Evolutionary conservation across 208 protist species (phyloP).

Genomic region (Phytomonas sp.): DNA sequence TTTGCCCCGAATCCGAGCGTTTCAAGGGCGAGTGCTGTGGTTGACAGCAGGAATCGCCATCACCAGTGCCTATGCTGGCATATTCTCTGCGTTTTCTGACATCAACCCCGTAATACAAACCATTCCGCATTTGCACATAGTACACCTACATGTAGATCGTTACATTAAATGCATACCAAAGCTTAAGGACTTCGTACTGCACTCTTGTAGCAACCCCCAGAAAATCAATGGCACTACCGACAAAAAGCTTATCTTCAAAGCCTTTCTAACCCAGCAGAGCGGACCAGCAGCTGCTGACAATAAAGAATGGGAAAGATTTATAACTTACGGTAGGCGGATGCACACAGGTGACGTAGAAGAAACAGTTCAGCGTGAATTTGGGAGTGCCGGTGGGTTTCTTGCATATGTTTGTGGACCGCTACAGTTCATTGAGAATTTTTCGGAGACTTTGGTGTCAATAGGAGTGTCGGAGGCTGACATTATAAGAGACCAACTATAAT

Average conservation of each 20-base stretch:
- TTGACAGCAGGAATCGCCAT: slow-evolving; percentile 74
- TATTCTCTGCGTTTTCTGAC: slow-evolving; percentile 31
- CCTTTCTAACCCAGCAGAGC: slow-evolving; percentile 24
- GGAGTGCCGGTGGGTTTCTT: slow-evolving; percentile 24
- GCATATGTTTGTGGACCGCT: slow-evolving; percentile 63
- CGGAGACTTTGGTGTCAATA: slow-evolving; percentile 27
- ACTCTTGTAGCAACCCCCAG: slow-evolving; percentile 21
- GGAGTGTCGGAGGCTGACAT: slow-evolving; percentile 49
- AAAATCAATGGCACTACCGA: background rate
- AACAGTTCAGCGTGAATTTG: slow-evolving; percentile 31
- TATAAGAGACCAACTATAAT: slow-evolving; percentile 43
- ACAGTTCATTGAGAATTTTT: slow-evolving; percentile 37
- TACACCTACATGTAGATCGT: slow-evolving; percentile 76
- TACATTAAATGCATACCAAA: slow-evolving; percentile 36
- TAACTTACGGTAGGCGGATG: slow-evolving; percentile 29
- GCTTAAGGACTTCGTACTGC: slow-evolving; percentile 31
- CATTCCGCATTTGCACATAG: slow-evolving; percentile 32
- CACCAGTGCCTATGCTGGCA: slow-evolving; percentile 46
- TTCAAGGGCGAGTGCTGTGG: slow-evolving; percentile 50
- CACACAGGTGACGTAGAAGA: slow-evolving; percentile 23
- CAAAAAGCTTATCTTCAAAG: slow-evolving; percentile 14
- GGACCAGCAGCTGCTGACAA: background rate
- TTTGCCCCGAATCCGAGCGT: slow-evolving; percentile 24
- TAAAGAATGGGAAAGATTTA: slow-evolving; percentile 9
- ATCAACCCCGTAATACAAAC: slow-evolving; percentile 17